phyloP scores from a whole-genome alignment of 2,329 filamentous ascomycete species.

The Penicillium carneum region DNA sequence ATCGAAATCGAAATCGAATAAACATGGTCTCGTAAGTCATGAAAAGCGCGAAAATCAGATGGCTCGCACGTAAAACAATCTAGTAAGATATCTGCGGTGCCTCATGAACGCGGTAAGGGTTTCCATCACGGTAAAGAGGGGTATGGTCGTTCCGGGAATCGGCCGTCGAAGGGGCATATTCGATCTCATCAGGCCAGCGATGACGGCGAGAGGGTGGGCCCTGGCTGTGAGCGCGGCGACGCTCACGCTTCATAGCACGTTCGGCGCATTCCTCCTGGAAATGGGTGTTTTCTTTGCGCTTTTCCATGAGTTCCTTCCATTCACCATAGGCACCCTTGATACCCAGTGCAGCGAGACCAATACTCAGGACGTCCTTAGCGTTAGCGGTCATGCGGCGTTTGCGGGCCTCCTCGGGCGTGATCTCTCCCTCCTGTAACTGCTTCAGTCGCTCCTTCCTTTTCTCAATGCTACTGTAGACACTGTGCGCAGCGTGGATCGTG shows the following conservation, averaged over 20 bases:
- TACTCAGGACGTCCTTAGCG: conserved; percentile 69
- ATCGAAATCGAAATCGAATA: not conserved
- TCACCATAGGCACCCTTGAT: conserved; percentile 71
- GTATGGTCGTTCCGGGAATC: conserved; percentile 5
- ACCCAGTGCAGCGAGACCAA: conserved; percentile 71
- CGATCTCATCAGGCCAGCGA: conserved; percentile 45
- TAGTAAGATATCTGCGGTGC: conserved; percentile 32
- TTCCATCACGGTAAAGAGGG: conserved; percentile 26
- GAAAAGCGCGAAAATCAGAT: conserved; percentile 2
- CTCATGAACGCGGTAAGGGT: conserved; percentile 26
- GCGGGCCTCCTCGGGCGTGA: conserved; percentile 67
- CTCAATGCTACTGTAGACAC: conserved; percentile 68
- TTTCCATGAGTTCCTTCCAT: conserved; percentile 72
- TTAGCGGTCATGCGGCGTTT: conserved; percentile 69
- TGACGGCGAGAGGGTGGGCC: conserved; percentile 17
- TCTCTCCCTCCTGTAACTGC: conserved; percentile 68
- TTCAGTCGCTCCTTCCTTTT: conserved; percentile 67
- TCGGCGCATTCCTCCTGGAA: conserved; percentile 59
- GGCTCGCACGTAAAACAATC: not conserved
- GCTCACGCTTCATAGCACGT: conserved; percentile 57
- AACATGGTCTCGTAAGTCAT: conserved; percentile 24
- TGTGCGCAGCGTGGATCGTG: conserved; percentile 73
- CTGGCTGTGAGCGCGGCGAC: conserved; percentile 43
- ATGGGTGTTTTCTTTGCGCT: conserved; percentile 63
- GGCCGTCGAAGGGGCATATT: conserved; percentile 25